Base-by-base conservation (phyloP, 1,284 basidiomycete genomes). In the Ceratobasidium papillatum region DNA sequence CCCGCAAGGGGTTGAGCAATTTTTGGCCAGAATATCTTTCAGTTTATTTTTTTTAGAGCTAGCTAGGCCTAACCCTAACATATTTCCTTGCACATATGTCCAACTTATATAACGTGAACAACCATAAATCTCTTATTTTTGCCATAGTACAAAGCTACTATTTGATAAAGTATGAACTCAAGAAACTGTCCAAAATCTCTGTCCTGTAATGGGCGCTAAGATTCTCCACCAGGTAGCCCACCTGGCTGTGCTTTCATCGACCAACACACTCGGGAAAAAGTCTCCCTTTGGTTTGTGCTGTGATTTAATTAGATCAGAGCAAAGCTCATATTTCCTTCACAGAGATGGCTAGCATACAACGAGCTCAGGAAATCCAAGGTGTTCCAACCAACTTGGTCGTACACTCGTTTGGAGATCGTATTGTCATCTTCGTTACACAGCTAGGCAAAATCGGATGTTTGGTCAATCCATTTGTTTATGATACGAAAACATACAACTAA, bases 371-470 rank as follows among this genome's bases (percentile, higher is more conserved):
- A 0, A 80, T 95, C 11, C 81, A 87, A 64, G 92, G 88, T 17
- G 80, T 85, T 22, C 81, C 82, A 5, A 97, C 94, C 0, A 91
- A 96, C 75, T 83, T 96, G 17, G 77, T 95, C 38, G 81, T 96
- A 1, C 94, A 96, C 79, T 83, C 84, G 0, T 97, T 90, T 80
- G 87, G 88, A 65, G 95, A 98, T 82, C 87, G 94, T 47, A 84
- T 90, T 9, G 83, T 98, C 25, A 89, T 97, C 22, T 84, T 96
- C 34, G 85, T 98, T 66, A 95, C 94, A 0, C 96, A 97, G 82
- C 79, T 93, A 69, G 93, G 93, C 36, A 95, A 94, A 87, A 90
- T 96, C 14, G 95, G 95, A 73, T 91, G 87, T 80, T 80, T 98
- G 83, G 94, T 96, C 80, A 80, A 84, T 83, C 47, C 58, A 32